phyloP scores from a whole-genome alignment of 108 stramenopile genomes.

The Stephanodiscus triporus region DNA sequence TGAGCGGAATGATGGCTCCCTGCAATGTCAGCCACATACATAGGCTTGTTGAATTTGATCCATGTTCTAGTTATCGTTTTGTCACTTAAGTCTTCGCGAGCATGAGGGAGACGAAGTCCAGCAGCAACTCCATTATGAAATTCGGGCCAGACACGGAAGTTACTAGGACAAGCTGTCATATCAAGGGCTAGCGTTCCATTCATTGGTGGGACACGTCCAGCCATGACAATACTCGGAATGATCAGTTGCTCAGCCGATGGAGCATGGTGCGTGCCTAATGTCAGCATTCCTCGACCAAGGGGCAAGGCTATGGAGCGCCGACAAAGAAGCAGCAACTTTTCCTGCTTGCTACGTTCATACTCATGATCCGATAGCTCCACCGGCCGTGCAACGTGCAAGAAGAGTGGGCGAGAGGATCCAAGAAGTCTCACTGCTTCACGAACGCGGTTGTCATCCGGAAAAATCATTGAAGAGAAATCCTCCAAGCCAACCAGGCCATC shows the following conservation, averaged over 20 bases:
- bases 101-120: conserved; percentile 80
- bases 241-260: conserved; percentile 86
- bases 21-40: conserved; percentile 28
- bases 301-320: conserved; percentile 87
- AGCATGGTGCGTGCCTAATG: conserved; percentile 86
- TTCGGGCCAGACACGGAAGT: conserved; percentile 93
- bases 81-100: conserved; percentile 22
- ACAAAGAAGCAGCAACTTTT: conserved; percentile 81
- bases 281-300: conserved; percentile 96
- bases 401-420: conserved; percentile 85
- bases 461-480: conserved; percentile 81
- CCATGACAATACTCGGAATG: conserved; percentile 87
- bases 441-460: conserved; percentile 89
- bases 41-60: conserved; percentile 94
- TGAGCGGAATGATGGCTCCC: conserved; percentile 43
- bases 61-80: conserved; percentile 89
- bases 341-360: conserved; percentile 86
- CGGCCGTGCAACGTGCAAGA: conserved; percentile 77
- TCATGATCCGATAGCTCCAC: conserved; percentile 92
- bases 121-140: conserved; percentile 99
- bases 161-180: conserved; percentile 61
- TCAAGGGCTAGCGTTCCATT: conserved; percentile 89
- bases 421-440: conserved; percentile 89
- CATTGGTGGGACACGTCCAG: conserved; percentile 90
- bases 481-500: conserved; percentile 85